phyloP scores from a whole-genome alignment of 2,329 filamentous ascomycete genomes.

The Apiospora aurea region DNA sequence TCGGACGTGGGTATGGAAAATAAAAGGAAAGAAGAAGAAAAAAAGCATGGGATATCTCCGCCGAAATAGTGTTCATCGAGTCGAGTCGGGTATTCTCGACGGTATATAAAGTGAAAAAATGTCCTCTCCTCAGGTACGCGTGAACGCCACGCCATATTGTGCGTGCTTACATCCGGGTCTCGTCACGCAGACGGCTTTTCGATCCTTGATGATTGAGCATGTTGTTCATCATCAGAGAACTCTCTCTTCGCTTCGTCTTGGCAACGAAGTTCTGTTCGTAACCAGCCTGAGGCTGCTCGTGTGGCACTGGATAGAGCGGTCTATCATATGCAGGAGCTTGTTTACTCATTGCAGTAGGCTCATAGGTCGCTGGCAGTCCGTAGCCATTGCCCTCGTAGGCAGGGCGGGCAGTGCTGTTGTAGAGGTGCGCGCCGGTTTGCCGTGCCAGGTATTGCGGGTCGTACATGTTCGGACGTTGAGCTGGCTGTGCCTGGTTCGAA shows the following conservation, averaged over 20 bases:
- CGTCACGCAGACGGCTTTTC: slow-evolving; percentile 62
- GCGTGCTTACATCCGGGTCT: slow-evolving; percentile 49
- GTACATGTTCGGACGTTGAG: slow-evolving; percentile 46
- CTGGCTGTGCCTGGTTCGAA: background rate
- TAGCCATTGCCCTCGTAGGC: slow-evolving; percentile 54
- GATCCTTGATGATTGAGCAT: slow-evolving; percentile 58
- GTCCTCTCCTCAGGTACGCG: background rate
- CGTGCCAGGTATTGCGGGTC: slow-evolving; percentile 53
- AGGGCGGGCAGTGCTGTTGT: slow-evolving; percentile 44
- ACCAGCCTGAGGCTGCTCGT: slow-evolving; percentile 41
- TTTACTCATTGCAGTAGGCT: slow-evolving; percentile 36
- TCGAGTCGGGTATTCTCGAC: background rate
- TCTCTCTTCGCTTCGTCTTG: slow-evolving; percentile 63
- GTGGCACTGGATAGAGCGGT: slow-evolving; percentile 32
- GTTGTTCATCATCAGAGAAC: slow-evolving; percentile 62
- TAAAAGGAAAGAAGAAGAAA: background rate
- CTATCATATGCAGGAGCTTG: slow-evolving; percentile 47
- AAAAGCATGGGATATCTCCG: slow-evolving; percentile 18
- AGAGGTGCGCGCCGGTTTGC: slow-evolving; percentile 39
- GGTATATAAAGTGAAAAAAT: background rate
- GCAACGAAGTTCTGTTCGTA: slow-evolving; percentile 47
- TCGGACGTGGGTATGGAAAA: slow-evolving; percentile 1
- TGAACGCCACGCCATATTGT: background rate
- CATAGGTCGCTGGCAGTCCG: slow-evolving; percentile 44
- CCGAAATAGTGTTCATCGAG: slow-evolving; percentile 9